phyloP scores from a whole-genome alignment of 768 basidiomycete species.

The Termitomyces eurrhizus region DNA sequence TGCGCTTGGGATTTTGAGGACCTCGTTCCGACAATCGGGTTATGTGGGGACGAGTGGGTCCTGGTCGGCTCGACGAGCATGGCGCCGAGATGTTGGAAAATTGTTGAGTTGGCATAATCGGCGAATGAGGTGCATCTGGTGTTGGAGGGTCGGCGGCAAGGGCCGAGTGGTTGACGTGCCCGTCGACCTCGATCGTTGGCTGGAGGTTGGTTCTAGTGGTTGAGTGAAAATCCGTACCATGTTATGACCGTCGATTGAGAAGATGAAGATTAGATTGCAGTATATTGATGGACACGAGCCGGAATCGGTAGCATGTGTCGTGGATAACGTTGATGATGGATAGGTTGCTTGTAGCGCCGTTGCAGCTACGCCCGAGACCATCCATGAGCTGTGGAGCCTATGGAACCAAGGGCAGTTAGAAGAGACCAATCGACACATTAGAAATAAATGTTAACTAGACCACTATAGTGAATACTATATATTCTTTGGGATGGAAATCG shows the following conservation, averaged over 20 bases:
- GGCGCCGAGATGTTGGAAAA: not conserved
- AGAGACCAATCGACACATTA: not conserved
- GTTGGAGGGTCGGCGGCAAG: not conserved
- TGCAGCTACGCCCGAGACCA: not conserved
- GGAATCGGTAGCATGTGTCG: constrained; percentile 31
- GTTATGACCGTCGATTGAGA: no score
- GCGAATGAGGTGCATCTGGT: not conserved
- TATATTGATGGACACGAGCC: constrained; percentile 23
- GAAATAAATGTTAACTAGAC: not conserved
- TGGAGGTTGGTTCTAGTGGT: constrained; percentile 23
- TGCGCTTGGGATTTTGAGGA: not conserved
- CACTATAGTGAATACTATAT: not conserved
- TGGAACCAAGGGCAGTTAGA: not conserved
- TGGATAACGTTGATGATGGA: constrained; percentile 30
- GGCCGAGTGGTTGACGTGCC: constrained; percentile 22
- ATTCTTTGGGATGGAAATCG: not conserved
- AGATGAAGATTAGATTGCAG: no score
- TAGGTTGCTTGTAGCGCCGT: constrained; percentile 17
- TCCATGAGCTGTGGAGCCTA: constrained; percentile 6
- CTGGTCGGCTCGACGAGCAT: not conserved
- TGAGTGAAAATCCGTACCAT: no score
- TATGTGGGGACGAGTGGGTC: not conserved
- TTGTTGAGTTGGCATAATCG: not conserved
- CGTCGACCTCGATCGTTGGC: constrained; percentile 41
- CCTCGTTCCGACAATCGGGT: not conserved